These are phyloP conservation scores for Glebionis coronaria DNA, from an alignment of 129 eudicot species.

Conservation along the genomic window DNA sequence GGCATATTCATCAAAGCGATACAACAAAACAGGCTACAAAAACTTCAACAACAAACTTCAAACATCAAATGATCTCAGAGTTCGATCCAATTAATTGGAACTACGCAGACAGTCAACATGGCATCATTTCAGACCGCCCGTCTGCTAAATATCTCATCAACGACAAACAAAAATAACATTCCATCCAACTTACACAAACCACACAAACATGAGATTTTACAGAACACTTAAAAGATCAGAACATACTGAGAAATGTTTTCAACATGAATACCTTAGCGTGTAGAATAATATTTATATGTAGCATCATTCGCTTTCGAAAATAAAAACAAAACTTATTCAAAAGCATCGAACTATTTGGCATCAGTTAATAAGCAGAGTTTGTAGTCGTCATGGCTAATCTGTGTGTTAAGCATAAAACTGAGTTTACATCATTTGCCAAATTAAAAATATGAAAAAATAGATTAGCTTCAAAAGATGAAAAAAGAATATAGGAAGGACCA, in stretches of 20 bases:
- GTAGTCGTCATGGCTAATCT: slow-evolving; percentile 45
- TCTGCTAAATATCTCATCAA: slow-evolving; percentile 69
- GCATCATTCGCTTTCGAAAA: slow-evolving; percentile 42
- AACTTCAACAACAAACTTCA: slow-evolving; percentile 55
- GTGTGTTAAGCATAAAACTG: slow-evolving; percentile 53
- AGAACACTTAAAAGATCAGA: slow-evolving; percentile 27
- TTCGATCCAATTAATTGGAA: no score
- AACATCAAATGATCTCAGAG: no score
- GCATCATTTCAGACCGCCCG: no score
- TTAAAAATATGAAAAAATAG: no score
- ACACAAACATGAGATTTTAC: not conserved
- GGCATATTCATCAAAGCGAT: slow-evolving; percentile 42
- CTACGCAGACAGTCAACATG: no score
- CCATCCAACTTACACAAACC: not conserved
- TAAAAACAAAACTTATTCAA: not conserved
- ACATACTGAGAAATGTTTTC: slow-evolving; percentile 41
- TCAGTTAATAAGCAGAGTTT: slow-evolving; percentile 88
- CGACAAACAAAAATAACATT: not conserved
- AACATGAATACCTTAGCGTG: slow-evolving; percentile 41
- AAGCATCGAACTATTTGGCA: slow-evolving; percentile 31
- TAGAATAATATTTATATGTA: slow-evolving; percentile 39
- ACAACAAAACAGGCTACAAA: not conserved
- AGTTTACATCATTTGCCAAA: no score
- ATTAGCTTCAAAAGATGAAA: no score
- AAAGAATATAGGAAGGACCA: no score